phyloP scores from a whole-genome alignment of 208 protist genomes.

The Acanthamoeba culbertsoni region DNA sequence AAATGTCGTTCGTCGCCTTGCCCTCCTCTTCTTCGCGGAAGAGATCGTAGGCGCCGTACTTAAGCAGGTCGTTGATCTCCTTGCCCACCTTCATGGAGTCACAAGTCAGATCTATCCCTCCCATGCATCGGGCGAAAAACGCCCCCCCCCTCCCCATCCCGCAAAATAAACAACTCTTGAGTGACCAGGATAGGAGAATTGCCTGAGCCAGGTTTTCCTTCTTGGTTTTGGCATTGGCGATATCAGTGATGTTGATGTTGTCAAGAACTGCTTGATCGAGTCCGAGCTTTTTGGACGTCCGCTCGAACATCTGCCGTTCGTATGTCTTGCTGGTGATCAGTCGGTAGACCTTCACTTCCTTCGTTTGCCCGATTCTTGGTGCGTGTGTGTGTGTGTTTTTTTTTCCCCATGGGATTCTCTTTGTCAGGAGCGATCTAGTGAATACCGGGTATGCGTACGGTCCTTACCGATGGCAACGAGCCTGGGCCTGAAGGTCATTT shows the following conservation, averaged over 20 bases:
- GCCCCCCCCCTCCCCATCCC: too few species aligned
- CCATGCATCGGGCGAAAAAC: too few species aligned
- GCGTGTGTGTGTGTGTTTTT: slow-evolving; percentile 72
- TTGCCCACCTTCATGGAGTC: not conserved
- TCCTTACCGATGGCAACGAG: slow-evolving; percentile 95
- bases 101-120: too few species aligned
- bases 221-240: not conserved
- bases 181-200: too few species aligned
- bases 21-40: slow-evolving; percentile 59
- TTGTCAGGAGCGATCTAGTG: not conserved
- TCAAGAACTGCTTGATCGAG: slow-evolving; percentile 81
- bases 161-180: too few species aligned
- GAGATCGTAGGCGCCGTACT: slow-evolving; percentile 79
- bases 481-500: slow-evolving; percentile 85
- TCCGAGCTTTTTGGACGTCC: slow-evolving; percentile 84
- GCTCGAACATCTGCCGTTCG: slow-evolving; percentile 30
- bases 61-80: slow-evolving; percentile 77
- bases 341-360: slow-evolving; percentile 78
- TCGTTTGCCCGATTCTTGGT: slow-evolving; percentile 84
- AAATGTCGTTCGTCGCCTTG: not conserved
- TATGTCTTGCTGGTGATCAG: slow-evolving; percentile 49
- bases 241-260: slow-evolving; percentile 60
- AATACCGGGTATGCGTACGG: too few species aligned
- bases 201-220: slow-evolving; percentile 19
- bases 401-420: slow-evolving; percentile 40